phyloP scores from a whole-genome alignment of 2,329 filamentous ascomycete genomes.

The Aspergillus viridinutans region DNA sequence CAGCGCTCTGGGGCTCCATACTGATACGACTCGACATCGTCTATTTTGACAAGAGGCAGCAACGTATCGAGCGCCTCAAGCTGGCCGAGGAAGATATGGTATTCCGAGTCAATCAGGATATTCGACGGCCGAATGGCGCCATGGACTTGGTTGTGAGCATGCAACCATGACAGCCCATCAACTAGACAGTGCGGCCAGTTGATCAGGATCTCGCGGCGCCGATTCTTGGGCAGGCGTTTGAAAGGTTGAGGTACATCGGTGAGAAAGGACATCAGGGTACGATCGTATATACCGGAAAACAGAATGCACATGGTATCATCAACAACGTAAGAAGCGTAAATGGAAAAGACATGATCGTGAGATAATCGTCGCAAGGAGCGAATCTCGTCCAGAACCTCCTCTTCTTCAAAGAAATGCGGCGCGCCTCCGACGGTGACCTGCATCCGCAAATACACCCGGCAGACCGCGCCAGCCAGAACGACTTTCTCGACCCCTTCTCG shows the following conservation, averaged over 20 bases:
- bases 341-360: conserved; percentile 43
- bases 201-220: conserved; percentile 39
- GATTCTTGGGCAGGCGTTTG: conserved; percentile 38
- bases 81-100: conserved; percentile 55
- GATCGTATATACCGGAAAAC: conserved; percentile 40
- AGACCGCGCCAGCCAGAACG: conserved; percentile 34
- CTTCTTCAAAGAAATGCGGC: conserved; percentile 36
- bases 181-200: conserved; percentile 49
- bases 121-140: conserved; percentile 57
- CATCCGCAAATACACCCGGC: conserved; percentile 35
- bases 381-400: conserved; percentile 40
- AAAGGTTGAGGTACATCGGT: conserved; percentile 40
- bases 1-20: conserved; percentile 57
- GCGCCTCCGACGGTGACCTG: conserved; percentile 35
- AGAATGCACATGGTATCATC: conserved; percentile 42
- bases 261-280: conserved; percentile 40
- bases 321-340: conserved; percentile 43
- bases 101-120: conserved; percentile 54
- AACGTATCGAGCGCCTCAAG: conserved; percentile 54
- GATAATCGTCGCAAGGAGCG: conserved; percentile 34
- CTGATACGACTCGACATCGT: conserved; percentile 55
- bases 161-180: conserved; percentile 54
- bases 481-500: conserved; percentile 41
- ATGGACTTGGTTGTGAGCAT: conserved; percentile 53
- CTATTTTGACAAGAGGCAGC: conserved; percentile 48